phyloP scores from a whole-genome alignment of 2,329 filamentous ascomycete genomes.

The Beauveria varroae region DNA sequence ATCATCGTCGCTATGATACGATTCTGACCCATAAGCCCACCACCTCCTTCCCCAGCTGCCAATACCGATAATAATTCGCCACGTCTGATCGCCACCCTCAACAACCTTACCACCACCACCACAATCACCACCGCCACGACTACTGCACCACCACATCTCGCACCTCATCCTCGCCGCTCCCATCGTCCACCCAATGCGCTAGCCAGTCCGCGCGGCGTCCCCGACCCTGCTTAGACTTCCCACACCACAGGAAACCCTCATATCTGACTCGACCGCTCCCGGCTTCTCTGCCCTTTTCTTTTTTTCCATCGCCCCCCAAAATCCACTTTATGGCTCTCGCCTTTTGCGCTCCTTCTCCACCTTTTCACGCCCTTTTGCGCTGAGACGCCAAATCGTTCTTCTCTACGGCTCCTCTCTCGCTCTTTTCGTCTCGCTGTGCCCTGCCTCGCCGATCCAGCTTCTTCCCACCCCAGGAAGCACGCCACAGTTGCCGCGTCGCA shows the following conservation, averaged over 20 bases:
- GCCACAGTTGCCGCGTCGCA: neutral
- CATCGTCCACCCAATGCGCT: neutral
- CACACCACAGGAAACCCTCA: neutral
- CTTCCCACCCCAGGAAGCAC: neutral
- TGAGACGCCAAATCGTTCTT: slow-evolving; percentile 1
- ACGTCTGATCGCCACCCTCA: neutral
- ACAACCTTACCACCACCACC: neutral
- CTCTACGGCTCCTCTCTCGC: neutral
- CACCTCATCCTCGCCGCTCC: neutral
- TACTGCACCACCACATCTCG: neutral
- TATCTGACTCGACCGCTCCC: neutral
- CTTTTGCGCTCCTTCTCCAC: slow-evolving; percentile 1
- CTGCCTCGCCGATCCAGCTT: neutral
- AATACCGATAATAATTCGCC: neutral
- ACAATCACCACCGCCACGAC: neutral
- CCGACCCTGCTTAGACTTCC: neutral
- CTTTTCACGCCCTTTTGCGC: slow-evolving; percentile 6
- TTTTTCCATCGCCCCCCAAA: neutral
- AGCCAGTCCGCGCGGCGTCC: neutral
- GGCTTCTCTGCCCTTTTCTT: neutral
- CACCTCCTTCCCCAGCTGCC: neutral
- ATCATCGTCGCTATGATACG: neutral
- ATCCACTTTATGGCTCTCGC: slow-evolving; percentile 6
- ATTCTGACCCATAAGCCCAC: neutral
- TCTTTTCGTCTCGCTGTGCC: neutral